These are phyloP conservation scores for Anisodus tanguticus DNA, from an alignment of 257 asterid genomes.

Conservation along the genomic window DNA sequence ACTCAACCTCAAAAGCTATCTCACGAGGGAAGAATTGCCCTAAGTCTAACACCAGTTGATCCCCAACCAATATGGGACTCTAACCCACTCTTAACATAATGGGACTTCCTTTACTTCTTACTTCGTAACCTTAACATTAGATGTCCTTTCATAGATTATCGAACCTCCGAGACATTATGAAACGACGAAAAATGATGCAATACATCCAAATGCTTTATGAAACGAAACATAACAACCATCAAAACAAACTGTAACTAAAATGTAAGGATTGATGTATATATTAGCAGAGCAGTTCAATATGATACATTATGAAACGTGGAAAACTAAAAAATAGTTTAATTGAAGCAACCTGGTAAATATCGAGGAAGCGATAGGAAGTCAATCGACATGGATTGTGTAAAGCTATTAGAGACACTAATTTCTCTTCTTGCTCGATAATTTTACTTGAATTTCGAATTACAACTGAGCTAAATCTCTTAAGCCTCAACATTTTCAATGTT, in stretches of 20 bases:
- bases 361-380: constrained; percentile 74
- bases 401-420: constrained; percentile 43
- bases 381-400: constrained; percentile 54
- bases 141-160: too few relatives aligned
- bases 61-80: too few relatives aligned
- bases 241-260: background rate
- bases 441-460: constrained; percentile 39
- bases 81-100: too few relatives aligned
- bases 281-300: background rate
- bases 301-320: background rate
- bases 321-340: too few relatives aligned
- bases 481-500: constrained; percentile 56
- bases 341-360: constrained; percentile 69
- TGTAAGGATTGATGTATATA: background rate
- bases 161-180: too few relatives aligned
- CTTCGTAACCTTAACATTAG: too few relatives aligned
- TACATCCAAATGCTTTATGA: background rate
- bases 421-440: constrained; percentile 31
- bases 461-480: constrained; percentile 53
- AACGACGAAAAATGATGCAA: background rate
- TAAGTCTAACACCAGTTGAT: too few relatives aligned
- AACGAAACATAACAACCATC: background rate
- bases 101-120: too few relatives aligned
- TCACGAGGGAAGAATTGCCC: too few relatives aligned
- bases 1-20: too few relatives aligned